Evolutionary conservation across 345 rosid species (phyloP).

Genomic region (Arabidopsis thaliana): TAIR10.1 NC_003071.7:10237501-10238000

Average conservation of each 20-base stretch:
- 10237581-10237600: background rate
- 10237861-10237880: background rate
- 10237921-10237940: background rate
- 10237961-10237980: background rate
- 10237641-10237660: slow-evolving; percentile 15
- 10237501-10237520: too few relatives aligned
- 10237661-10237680: background rate
- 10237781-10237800: background rate
- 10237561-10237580: too few relatives aligned
- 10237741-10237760: slow-evolving; percentile 7
- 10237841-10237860: background rate
- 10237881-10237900: background rate
- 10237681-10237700: slow-evolving; percentile 5
- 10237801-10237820: background rate
- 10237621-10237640: background rate
- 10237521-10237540: too few relatives aligned
- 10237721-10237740: background rate
- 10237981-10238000: background rate
- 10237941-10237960: background rate
- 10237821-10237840: background rate
- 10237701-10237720: background rate
- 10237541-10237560: too few relatives aligned
- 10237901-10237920: background rate
- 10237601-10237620: slow-evolving; percentile 3
- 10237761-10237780: background rate